A percentile compares a stretch with the other conserved stretches of the same genome.
Conservation (phyloP, 2,329 filamentous ascomycete genomes). For the Tolypocladium ovalisporum region DNA sequence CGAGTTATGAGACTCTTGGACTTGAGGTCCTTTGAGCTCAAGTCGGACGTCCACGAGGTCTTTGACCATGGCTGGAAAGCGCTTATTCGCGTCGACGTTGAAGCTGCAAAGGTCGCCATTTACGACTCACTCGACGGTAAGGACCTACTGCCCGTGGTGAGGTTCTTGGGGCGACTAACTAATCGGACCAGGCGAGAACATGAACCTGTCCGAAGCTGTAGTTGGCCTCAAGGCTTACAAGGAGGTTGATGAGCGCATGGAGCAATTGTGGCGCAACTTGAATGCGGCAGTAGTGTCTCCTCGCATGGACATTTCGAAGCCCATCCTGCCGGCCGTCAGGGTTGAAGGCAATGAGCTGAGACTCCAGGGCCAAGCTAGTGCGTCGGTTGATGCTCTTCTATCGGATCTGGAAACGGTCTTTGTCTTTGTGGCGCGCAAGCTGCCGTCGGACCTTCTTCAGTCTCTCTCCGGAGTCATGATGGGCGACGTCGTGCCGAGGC, state of each 20-base stretch:
- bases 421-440: conserved; percentile 36
- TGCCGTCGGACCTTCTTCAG: conserved; percentile 44
- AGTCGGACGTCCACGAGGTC: conserved; percentile 52
- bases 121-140: conserved; percentile 38
- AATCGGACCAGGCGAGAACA: conserved; percentile 32
- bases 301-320: conserved; percentile 36
- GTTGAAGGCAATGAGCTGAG: conserved; percentile 30
- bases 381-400: conserved; percentile 39
- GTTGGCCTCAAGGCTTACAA: conserved; percentile 48
- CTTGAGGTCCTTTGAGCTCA: conserved; percentile 53
- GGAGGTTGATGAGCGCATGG: conserved; percentile 48
- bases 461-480: conserved; percentile 61
- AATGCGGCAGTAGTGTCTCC: conserved; percentile 50
- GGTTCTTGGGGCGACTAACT: conserved; percentile 1
- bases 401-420: conserved; percentile 41
- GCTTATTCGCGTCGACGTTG: conserved; percentile 51
- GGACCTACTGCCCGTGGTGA: background rate
- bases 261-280: conserved; percentile 50
- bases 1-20: conserved; percentile 55
- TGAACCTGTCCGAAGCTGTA: conserved; percentile 42
- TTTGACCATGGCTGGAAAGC: conserved; percentile 62
- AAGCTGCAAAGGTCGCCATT: conserved; percentile 45
- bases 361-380: conserved; percentile 30
- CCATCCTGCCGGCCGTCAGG: conserved; percentile 26
- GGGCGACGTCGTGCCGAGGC: conserved; percentile 52